phyloP scores from a whole-genome alignment of 306 rosid genomes.

The Sicyos baderoa region DNA sequence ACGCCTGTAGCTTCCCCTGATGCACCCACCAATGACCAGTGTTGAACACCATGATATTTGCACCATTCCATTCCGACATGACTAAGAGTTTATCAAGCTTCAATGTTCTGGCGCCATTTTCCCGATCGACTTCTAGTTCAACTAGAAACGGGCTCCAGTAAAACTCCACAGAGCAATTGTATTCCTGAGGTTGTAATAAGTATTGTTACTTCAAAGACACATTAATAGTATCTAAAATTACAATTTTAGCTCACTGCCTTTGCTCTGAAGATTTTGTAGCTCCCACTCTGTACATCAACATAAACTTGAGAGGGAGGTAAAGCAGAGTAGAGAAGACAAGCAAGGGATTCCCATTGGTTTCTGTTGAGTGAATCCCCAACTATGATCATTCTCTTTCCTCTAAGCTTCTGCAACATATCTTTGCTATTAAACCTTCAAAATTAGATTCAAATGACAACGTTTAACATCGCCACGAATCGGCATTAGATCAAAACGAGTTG shows the following conservation, averaged over 20 bases:
- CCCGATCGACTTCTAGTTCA: constrained; percentile 21
- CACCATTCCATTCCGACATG: constrained; percentile 27
- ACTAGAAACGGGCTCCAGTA: constrained; percentile 48
- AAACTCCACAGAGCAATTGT: constrained; percentile 38
- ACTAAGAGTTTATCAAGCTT: constrained; percentile 28
- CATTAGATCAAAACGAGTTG: background rate
- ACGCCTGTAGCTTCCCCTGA: constrained; percentile 29
- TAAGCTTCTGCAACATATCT: constrained; percentile 35
- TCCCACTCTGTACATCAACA: constrained; percentile 19
- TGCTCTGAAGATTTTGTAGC: constrained; percentile 29
- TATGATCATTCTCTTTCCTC: constrained; percentile 34
- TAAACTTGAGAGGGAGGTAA: constrained; percentile 25
- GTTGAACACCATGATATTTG: constrained; percentile 42
- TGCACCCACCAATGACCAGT: constrained; percentile 46
- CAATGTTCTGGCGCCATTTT: constrained; percentile 21
- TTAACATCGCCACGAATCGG: background rate
- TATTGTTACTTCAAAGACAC: background rate
- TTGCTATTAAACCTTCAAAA: constrained; percentile 28
- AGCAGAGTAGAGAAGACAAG: constrained; percentile 39
- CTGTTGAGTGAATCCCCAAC: constrained; percentile 47
- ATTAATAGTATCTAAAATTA: background rate
- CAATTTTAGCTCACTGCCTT: constrained; percentile 19
- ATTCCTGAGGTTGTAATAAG: constrained; percentile 23
- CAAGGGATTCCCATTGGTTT: constrained; percentile 46
- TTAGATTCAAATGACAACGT: background rate